phyloP scores from a whole-genome alignment of 176 grass and related monocot species.

The Chloris gayana region DNA sequence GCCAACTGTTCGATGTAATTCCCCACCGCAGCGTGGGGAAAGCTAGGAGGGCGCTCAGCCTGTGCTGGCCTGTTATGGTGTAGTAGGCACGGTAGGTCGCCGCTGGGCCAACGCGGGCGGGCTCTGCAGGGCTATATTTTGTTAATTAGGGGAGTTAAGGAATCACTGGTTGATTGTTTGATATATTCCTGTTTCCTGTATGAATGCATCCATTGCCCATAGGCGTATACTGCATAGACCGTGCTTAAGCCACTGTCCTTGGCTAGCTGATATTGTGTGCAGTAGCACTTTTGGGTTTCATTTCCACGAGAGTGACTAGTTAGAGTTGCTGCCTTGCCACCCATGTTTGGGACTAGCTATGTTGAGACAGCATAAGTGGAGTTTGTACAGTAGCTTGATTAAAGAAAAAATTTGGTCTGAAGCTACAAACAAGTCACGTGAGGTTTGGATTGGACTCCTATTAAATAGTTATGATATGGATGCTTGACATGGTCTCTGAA shows the following conservation, averaged over 20 bases:
- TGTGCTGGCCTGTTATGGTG: too few species aligned
- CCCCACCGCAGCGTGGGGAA: neutral
- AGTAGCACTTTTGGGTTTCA: neutral
- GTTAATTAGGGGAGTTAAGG: neutral
- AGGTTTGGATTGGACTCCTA: neutral
- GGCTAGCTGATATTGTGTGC: neutral
- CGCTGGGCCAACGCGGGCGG: neutral
- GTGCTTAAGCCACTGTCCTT: neutral
- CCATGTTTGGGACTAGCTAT: neutral
- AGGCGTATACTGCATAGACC: neutral
- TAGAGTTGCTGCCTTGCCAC: neutral
- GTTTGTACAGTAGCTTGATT: neutral
- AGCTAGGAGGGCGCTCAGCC: neutral
- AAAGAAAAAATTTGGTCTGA: neutral
- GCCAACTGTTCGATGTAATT: constrained; percentile 3
- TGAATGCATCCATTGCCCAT: neutral
- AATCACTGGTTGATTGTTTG: neutral
- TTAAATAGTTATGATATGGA: neutral
- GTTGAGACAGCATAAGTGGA: neutral
- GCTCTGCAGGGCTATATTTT: neutral
- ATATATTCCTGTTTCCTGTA: neutral
- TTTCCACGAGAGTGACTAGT: neutral
- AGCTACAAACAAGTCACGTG: neutral
- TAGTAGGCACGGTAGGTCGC: neutral
- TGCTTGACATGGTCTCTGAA: neutral